Percentiles rank a stretch among this genome's conserved stretches.
Evolutionary conservation across 139 green algal genomes (phyloP).

Genomic region (Tetradesmus obliquus): DNA sequence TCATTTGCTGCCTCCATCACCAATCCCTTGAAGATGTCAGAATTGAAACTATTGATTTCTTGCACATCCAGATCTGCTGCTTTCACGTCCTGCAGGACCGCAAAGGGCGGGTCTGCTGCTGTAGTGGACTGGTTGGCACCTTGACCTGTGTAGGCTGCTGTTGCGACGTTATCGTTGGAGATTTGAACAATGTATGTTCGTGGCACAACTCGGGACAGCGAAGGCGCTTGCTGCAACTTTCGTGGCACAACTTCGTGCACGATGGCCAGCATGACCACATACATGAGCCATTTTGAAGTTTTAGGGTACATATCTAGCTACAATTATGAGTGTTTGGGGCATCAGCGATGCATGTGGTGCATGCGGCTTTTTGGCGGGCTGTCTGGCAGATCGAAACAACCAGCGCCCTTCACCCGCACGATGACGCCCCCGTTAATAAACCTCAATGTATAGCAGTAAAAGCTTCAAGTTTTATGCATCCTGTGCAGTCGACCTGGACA

Average conservation of each 20-base stretch:
- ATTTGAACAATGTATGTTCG: constrained; percentile 7
- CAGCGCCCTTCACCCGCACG: background rate
- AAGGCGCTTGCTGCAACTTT: constrained; percentile 23
- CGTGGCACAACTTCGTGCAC: background rate
- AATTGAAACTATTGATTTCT: background rate
- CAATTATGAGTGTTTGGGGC: background rate
- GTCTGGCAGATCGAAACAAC: background rate
- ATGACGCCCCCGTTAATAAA: background rate
- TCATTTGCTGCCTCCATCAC: background rate
- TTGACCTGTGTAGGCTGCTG: background rate
- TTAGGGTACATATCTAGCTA: background rate
- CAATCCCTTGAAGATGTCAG: constrained; percentile 13
- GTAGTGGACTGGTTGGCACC: background rate
- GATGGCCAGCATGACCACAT: background rate
- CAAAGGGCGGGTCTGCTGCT: background rate
- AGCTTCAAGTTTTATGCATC: background rate
- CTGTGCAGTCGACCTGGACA: background rate
- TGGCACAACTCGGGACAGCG: background rate
- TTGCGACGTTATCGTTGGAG: background rate
- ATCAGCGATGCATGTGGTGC: background rate
- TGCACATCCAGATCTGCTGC: background rate
- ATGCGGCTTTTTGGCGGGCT: background rate
- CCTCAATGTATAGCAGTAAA: background rate
- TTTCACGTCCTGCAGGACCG: background rate
- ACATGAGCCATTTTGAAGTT: background rate